Base-by-base conservation (phyloP, 108 stramenopile species). In the Cyclotella cryptica region DNA sequence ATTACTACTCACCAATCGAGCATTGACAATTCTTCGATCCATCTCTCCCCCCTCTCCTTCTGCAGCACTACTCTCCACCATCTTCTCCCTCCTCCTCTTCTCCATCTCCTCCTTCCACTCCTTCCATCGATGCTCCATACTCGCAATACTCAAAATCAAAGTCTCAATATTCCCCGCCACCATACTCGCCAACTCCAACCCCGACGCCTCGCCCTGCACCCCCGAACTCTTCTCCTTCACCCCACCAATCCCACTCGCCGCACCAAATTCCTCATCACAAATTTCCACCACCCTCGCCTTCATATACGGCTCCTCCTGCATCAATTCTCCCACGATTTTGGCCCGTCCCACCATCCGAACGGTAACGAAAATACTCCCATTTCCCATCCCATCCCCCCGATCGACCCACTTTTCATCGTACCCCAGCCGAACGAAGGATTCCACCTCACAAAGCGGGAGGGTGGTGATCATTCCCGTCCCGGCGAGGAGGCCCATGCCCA, bases 401-500 rank as follows among this genome's bases (percentile, higher is more conserved):
- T 74, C 63, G 7, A 69, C 54, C 62, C 71, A 71, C 51, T 65
- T 12, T 0, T 70, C 69, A 0, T 70, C 63, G 5, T 39, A 52
- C 1, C 69, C 80, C 30, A 82, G 54, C 26, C 78, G 26, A 3
- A 35, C 88, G 70, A 80, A 94, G 10, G 88, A 86, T 77, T 94
- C 93, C 35, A 94, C 83, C 72, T 94, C 91, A 66, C 90, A 94
- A 12, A 94, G 39, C 15, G 93, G 91, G 65, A 94, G 66, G 0
- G 87, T 83, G 28, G 91, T 87, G 44, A 94, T 81, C 79, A 94
- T 90, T 7, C 93, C 91, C 13, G 59, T 64, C 0, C 84, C 75
- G 15, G 85, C 85, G 9, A 92, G 45, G 0, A 90, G 46, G 66
- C 93, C 93, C 93, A 94, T 92, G 19, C 86, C 93, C 1, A 94